phyloP scores from a whole-genome alignment of 345 rosid species.

The Carallia pectinifolia region DNA sequence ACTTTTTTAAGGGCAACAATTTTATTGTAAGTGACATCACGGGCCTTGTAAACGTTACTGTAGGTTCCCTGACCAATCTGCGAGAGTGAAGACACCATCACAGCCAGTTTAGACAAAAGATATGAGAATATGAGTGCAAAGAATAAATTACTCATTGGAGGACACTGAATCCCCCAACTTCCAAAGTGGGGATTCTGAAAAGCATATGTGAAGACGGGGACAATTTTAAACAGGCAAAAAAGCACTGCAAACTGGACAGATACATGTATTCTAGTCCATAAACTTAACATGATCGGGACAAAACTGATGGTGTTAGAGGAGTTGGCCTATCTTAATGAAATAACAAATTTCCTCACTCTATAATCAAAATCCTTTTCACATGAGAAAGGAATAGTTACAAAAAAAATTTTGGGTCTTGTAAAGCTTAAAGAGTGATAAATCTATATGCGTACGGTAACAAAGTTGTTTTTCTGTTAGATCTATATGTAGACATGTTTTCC shows the following conservation, averaged over 20 bases:
- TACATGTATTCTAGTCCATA: not conserved
- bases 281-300: not conserved
- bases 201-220: not conserved
- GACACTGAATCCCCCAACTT: not conserved
- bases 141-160: not conserved
- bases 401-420: too few species aligned
- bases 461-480: too few species aligned
- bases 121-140: conserved; percentile 9
- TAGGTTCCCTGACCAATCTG: conserved; percentile 99
- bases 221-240: not conserved
- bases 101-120: not conserved
- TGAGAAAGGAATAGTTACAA: too few species aligned
- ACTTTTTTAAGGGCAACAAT: conserved; percentile 85
- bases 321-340: not conserved
- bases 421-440: too few species aligned
- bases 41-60: conserved; percentile 86
- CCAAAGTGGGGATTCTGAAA: not conserved
- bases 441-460: too few species aligned
- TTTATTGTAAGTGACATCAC: conserved; percentile 63
- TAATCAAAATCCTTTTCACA: too few species aligned
- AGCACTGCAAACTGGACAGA: not conserved
- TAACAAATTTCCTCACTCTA: not conserved
- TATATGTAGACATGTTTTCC: too few species aligned
- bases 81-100: conserved; percentile 26
- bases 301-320: not conserved